Evolutionary conservation across 148 eudicot species (phyloP).

Genomic region (Camellia japonica): DNA sequence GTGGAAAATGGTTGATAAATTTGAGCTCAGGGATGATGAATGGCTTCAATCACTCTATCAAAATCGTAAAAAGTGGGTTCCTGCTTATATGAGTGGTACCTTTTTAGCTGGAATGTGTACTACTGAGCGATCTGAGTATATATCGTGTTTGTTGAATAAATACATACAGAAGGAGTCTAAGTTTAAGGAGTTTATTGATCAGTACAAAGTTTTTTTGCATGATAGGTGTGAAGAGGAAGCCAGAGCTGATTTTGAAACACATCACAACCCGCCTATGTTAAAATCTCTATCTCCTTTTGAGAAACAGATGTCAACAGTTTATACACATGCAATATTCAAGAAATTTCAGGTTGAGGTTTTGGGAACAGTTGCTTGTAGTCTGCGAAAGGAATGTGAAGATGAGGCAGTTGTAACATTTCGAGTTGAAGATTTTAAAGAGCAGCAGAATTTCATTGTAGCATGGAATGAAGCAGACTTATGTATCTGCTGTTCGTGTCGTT

Average conservation of each 20-base stretch:
- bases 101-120: slow-evolving; percentile 30
- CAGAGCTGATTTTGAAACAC: slow-evolving; percentile 33
- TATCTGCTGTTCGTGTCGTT: slow-evolving; percentile 26
- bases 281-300: slow-evolving; percentile 35
- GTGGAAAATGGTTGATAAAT: slow-evolving; percentile 31
- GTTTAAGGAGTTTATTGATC: slow-evolving; percentile 24
- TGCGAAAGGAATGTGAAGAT: slow-evolving; percentile 20
- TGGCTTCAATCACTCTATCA: slow-evolving; percentile 30
- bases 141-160: slow-evolving; percentile 26
- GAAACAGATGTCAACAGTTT: slow-evolving; percentile 27
- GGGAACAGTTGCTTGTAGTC: slow-evolving; percentile 29
- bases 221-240: slow-evolving; percentile 31
- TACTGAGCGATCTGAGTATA: slow-evolving; percentile 14
- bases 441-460: slow-evolving; percentile 19
- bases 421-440: slow-evolving; percentile 33
- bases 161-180: slow-evolving; percentile 15
- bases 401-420: slow-evolving; percentile 13
- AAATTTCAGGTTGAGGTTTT: slow-evolving; percentile 37
- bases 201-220: slow-evolving; percentile 22
- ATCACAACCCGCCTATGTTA: slow-evolving; percentile 17
- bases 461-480: slow-evolving; percentile 21
- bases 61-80: slow-evolving; percentile 34
- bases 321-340: slow-evolving; percentile 30
- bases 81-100: slow-evolving; percentile 20
- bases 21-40: slow-evolving; percentile 18